phyloP scores from a whole-genome alignment of 2,329 filamentous ascomycete genomes.

The Bipolaris zeicola region DNA sequence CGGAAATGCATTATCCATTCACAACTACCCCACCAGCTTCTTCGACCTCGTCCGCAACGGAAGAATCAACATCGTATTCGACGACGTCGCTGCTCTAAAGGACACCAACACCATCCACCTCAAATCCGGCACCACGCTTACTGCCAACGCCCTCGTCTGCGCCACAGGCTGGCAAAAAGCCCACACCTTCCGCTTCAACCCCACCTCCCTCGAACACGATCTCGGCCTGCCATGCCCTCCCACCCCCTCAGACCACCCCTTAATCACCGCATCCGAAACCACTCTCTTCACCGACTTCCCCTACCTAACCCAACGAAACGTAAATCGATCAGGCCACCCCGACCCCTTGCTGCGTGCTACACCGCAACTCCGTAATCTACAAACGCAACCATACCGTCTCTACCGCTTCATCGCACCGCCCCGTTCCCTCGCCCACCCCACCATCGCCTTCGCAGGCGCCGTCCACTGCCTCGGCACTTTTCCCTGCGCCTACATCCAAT shows the following conservation, averaged over 20 bases:
- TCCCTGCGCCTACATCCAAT: conserved; percentile 48
- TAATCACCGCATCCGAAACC: conserved; percentile 37
- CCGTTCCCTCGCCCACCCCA: conserved; percentile 14
- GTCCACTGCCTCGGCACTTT: conserved; percentile 47
- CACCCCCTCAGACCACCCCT: conserved; percentile 44
- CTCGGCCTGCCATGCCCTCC: conserved; percentile 54
- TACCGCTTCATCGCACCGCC: conserved; percentile 53
- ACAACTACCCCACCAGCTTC: conserved; percentile 65
- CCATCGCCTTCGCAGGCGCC: conserved; percentile 31
- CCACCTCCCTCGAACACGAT: conserved; percentile 49
- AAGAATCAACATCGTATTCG: conserved; percentile 61
- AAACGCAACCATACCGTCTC: conserved; percentile 42
- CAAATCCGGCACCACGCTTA: conserved; percentile 51
- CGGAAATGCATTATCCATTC: conserved; percentile 62
- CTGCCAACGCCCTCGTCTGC: conserved; percentile 59
- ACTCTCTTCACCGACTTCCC: conserved; percentile 22
- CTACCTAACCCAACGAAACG: conserved; percentile 26
- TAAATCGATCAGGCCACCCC: conserved; percentile 23
- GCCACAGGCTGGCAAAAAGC: conserved; percentile 63
- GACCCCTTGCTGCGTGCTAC: conserved; percentile 22
- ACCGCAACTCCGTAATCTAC: conserved; percentile 7
- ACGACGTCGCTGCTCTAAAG: conserved; percentile 59
- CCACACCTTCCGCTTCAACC: conserved; percentile 57
- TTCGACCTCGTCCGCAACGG: conserved; percentile 62
- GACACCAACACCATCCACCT: conserved; percentile 54